phyloP scores from a whole-genome alignment of 2,329 filamentous ascomycete genomes.

The Aspergillus awamori region DNA sequence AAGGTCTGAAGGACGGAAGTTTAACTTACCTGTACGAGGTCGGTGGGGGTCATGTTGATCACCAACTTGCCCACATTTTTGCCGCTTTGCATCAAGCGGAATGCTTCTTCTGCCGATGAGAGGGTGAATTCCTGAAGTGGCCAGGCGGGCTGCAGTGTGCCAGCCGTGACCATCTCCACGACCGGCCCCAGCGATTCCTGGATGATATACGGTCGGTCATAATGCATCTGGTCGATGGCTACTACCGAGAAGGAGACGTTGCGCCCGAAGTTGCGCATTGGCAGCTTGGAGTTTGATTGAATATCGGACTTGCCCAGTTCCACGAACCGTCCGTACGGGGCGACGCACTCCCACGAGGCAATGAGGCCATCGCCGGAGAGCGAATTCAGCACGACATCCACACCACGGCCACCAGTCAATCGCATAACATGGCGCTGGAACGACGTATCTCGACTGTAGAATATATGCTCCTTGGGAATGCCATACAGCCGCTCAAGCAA shows the following conservation, averaged over 20 bases:
- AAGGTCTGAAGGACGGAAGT: too few species aligned
- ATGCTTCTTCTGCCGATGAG: slow-evolving; percentile 23
- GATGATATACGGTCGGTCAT: background rate
- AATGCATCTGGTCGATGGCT: background rate
- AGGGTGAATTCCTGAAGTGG: slow-evolving; percentile 10
- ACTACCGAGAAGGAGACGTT: slow-evolving; percentile 17
- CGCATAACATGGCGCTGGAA: slow-evolving; percentile 23
- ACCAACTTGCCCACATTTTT: slow-evolving; percentile 47
- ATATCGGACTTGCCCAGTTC: slow-evolving; percentile 20
- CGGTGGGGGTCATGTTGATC: background rate
- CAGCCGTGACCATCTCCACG: slow-evolving; percentile 3
- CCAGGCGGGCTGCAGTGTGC: slow-evolving; percentile 6
- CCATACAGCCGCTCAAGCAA: slow-evolving; percentile 27
- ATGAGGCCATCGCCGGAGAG: slow-evolving; percentile 27
- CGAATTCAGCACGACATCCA: slow-evolving; percentile 34
- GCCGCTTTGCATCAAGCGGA: slow-evolving; percentile 38
- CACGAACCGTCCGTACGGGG: slow-evolving; percentile 30
- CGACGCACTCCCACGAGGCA: slow-evolving; percentile 29
- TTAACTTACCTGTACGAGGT: background rate
- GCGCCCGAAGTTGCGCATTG: slow-evolving; percentile 18
- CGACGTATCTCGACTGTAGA: slow-evolving; percentile 30
- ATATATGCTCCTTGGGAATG: slow-evolving; percentile 27
- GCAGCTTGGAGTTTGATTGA: background rate
- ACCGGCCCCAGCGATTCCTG: slow-evolving; percentile 17
- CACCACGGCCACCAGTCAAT: slow-evolving; percentile 25